phyloP scores from a whole-genome alignment of 192 early-diverging fungal genomes.

The Mortierella antarctica region DNA sequence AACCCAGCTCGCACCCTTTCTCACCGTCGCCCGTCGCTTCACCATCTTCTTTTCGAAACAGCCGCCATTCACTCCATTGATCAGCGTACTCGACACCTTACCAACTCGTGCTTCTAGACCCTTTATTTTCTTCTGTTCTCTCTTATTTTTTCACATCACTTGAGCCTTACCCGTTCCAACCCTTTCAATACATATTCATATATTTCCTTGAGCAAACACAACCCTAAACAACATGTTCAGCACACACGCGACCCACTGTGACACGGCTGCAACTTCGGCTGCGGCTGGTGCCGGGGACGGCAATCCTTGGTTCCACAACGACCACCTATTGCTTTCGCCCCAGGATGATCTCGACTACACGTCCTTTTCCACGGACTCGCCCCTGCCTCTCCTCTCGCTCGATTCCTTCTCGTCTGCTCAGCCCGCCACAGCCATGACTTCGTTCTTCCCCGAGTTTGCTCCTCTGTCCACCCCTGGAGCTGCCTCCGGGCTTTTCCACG shows the following conservation, averaged over 20 bases:
- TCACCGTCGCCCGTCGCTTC: too few relatives aligned
- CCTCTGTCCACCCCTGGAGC: not conserved
- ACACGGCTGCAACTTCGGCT: not conserved
- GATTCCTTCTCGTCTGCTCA: conserved; percentile 21
- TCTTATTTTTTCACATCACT: not conserved
- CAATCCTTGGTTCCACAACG: conserved; percentile 14
- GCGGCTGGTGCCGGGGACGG: not conserved
- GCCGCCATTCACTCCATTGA: too few relatives aligned
- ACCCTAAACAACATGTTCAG: conserved; percentile 6
- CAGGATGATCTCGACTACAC: conserved; percentile 39
- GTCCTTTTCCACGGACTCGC: conserved; percentile 22
- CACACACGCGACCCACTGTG: not conserved
- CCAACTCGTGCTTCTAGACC: not conserved
- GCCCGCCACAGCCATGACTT: conserved; percentile 20
- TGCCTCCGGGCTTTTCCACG: not conserved
- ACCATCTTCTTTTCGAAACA: conserved; percentile 1
- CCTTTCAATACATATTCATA: not conserved
- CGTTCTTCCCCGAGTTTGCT: conserved; percentile 23
- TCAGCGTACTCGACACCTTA: conserved; percentile 15
- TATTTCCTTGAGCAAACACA: not conserved
- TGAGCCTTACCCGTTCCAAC: conserved; percentile 9
- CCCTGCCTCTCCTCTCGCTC: conserved; percentile 25
- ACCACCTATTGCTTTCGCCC: conserved; percentile 15
- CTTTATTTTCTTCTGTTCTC: conserved; percentile 4
- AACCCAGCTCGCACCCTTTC: not conserved